Conservation (phyloP, 805 yeast genomes). For the Hemisphaericaspora nanyangensis region DNA sequence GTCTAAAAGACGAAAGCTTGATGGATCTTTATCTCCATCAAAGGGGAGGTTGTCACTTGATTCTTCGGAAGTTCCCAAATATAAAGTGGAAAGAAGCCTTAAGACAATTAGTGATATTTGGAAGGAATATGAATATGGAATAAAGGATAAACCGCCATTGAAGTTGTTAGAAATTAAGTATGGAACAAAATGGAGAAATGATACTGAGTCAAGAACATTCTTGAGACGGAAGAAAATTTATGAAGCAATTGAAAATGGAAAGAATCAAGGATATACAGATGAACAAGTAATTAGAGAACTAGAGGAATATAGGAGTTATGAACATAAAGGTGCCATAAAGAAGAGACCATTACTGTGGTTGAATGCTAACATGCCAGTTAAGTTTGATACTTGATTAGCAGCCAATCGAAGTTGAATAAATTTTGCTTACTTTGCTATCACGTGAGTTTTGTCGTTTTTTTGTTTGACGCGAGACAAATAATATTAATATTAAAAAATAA, state of each 20-base stretch:
- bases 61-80: conserved; percentile 17
- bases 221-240: conserved; percentile 51
- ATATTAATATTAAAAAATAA: not conserved
- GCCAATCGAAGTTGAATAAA: not conserved
- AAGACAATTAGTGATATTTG: conserved; percentile 48
- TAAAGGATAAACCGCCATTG: conserved; percentile 50
- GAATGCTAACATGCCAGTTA: conserved; percentile 24
- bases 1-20: conserved; percentile 1
- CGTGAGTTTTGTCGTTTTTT: not conserved
- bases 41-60: not conserved
- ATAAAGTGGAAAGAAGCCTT: conserved; percentile 24
- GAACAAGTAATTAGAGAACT: conserved; percentile 42
- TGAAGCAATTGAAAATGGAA: conserved; percentile 51
- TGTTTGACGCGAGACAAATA: not conserved
- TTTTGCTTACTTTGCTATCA: not conserved
- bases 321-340: conserved; percentile 36
- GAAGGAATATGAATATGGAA: conserved; percentile 53
- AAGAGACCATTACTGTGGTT: conserved; percentile 29
- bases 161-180: conserved; percentile 45
- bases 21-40: not conserved
- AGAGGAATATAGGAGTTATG: conserved; percentile 42
- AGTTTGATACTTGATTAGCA: conserved; percentile 11
- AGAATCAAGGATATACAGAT: conserved; percentile 40
- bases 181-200: conserved; percentile 55
- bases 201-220: conserved; percentile 50